Conservation (phyloP, 495 filamentous ascomycete species). For the Clavariopsis aquatica region DNA sequence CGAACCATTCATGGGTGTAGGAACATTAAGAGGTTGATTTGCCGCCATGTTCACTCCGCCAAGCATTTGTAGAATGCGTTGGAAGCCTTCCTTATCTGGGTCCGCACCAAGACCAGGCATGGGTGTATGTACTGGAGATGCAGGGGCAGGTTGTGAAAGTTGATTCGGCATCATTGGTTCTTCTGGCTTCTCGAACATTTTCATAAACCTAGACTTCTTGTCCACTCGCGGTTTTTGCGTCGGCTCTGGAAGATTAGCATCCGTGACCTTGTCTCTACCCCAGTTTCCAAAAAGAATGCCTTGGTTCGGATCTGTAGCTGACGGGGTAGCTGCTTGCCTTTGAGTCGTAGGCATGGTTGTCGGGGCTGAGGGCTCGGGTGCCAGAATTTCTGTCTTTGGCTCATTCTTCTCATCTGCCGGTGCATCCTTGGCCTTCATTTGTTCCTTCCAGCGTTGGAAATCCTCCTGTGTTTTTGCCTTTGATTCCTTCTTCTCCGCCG, state of each 20-base stretch:
- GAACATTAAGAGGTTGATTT: background rate
- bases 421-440: conserved; percentile 69
- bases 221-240: conserved; percentile 55
- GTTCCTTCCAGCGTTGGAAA: conserved; percentile 93
- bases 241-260: conserved; percentile 39
- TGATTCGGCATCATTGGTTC: conserved; percentile 47
- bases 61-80: conserved; percentile 83
- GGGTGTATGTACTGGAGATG: conserved; percentile 35
- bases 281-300: conserved; percentile 81
- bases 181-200: conserved; percentile 69
- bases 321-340: conserved; percentile 46
- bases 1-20: conserved; percentile 16
- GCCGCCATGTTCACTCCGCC: conserved; percentile 49
- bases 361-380: background rate
- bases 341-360: background rate
- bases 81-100: conserved; percentile 88
- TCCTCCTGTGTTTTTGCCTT: conserved; percentile 81
- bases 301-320: conserved; percentile 64
- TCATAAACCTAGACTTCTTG: conserved; percentile 71
- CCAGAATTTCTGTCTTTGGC: conserved; percentile 6
- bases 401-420: conserved; percentile 54
- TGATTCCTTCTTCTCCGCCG: conserved; percentile 45
- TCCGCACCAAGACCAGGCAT: conserved; percentile 50
- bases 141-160: conserved; percentile 31
- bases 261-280: conserved; percentile 39